Evolutionary conservation across 2,329 filamentous ascomycete species (phyloP), one percentile per base, ranked within the genome.

Genomic region (Massarina eburnea): DNA sequence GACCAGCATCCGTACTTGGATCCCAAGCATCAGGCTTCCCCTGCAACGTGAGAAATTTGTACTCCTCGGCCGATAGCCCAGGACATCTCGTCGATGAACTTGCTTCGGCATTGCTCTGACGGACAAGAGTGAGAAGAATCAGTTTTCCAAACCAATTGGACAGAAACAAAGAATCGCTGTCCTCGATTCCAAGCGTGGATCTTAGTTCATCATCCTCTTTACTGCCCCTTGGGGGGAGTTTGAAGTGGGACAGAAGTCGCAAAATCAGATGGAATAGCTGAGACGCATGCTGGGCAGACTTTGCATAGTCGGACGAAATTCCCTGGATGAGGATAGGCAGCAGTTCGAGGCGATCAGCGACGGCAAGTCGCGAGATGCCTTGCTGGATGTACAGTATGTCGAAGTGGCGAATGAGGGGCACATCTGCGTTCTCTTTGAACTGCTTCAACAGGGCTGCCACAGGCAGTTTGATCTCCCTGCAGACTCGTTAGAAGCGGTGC

Each of bases 381-480:
- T 95, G 89, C 62, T 95, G 89, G 29, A 96, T 87, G 65, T 95
- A 96, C 15, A 88, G 79, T 32, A 97, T 75, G 70, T 97, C 91
- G 58, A 96, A 88, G 65, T 95, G 89, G 52, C 89, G 86, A 54
- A 99, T 83, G 29, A 96, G 77, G 1, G 85, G 76, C 10, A 85
- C 86, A 30, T 83, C 53, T 17, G 58, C 77, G 29, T 82, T 83
- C 18, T 88, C 82, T 69, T 95, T 95, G 77, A 95, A 96, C 68
- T 97, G 94, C 57, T 91, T 86, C 43, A 97, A 71, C 15, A 99
- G 78, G 14, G 85, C 83, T n/a, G 83, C 80, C 10, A 97, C 91
- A 0, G 94, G 94, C 5, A 99, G 76, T 43, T 91, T 79, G 53
- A 96, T 83, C 8, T 78, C 76, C 49, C 70, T 73, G 35, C 3